These are phyloP conservation scores for Podila minutissima DNA, from an alignment of 192 early-diverging fungal genomes.

Conservation along the genomic window DNA sequence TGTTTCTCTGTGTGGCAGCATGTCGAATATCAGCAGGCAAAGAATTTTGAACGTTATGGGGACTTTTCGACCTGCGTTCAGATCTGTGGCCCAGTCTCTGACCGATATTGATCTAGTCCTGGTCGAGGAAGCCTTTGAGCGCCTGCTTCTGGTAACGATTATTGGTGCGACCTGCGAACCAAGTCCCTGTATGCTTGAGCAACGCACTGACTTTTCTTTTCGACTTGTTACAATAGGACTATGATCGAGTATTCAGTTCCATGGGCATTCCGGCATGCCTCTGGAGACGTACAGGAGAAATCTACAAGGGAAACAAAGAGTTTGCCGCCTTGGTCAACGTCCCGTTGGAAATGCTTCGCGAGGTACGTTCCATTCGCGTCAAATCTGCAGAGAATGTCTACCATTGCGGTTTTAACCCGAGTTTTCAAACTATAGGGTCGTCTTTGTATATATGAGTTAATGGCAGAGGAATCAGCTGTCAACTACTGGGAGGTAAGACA, in stretches of 20 bases:
- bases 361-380: slow-evolving; percentile 60
- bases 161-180: too few relatives aligned
- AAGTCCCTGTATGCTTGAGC: too few relatives aligned
- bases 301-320: slow-evolving; percentile 95
- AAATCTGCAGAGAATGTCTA: too few relatives aligned
- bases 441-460: slow-evolving; percentile 56
- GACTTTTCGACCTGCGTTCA: slow-evolving; percentile 89
- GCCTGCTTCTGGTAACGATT: slow-evolving; percentile 74
- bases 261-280: slow-evolving; percentile 97
- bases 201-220: not conserved
- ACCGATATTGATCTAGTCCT: slow-evolving; percentile 95
- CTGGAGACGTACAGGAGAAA: slow-evolving; percentile 97
- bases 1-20: slow-evolving; percentile 42
- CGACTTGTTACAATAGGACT: slow-evolving; percentile 65
- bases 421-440: slow-evolving; percentile 39
- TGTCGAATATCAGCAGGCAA: slow-evolving; percentile 73
- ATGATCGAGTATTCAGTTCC: slow-evolving; percentile 93
- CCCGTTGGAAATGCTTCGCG: slow-evolving; percentile 82
- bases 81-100: slow-evolving; percentile 85
- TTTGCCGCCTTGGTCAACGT: slow-evolving; percentile 91
- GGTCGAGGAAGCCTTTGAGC: slow-evolving; percentile 96
- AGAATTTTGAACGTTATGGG: slow-evolving; percentile 91
- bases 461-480: slow-evolving; percentile 93
- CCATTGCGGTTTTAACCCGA: too few relatives aligned
- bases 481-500: slow-evolving; percentile 93